These are phyloP conservation scores for Neurospora cerealis DNA, from an alignment of 495 filamentous ascomycete species.

Conservation along the genomic window DNA sequence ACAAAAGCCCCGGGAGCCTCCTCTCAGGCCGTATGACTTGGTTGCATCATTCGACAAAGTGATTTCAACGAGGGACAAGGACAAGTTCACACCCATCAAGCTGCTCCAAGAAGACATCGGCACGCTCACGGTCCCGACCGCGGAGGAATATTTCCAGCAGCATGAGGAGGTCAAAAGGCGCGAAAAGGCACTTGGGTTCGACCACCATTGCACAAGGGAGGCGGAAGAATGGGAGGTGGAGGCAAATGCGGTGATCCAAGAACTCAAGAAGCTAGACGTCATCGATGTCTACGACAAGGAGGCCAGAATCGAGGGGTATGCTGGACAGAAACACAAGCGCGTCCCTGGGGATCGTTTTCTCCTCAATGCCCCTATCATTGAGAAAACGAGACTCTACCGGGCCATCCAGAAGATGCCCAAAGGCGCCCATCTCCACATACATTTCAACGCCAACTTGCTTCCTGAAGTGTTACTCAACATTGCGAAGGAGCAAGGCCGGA, in stretches of 20 bases:
- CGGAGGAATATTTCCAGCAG: neutral
- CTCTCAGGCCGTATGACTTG: neutral
- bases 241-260: slow-evolving; percentile 27
- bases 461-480: slow-evolving; percentile 38
- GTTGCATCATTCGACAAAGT: neutral
- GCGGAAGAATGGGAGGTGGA: slow-evolving; percentile 9
- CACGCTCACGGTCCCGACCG: neutral
- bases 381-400: slow-evolving; percentile 32
- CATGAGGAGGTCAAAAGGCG: neutral
- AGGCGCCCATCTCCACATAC: slow-evolving; percentile 45
- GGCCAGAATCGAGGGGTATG: slow-evolving; percentile 11
- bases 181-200: slow-evolving; percentile 16
- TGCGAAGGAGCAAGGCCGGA: slow-evolving; percentile 37
- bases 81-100: neutral
- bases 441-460: slow-evolving; percentile 46
- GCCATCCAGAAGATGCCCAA: slow-evolving; percentile 39
- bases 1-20: neutral
- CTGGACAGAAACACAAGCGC: slow-evolving; percentile 21
- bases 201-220: slow-evolving; percentile 7
- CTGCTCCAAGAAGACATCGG: neutral
- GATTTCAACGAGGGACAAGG: neutral
- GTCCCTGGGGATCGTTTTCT: slow-evolving; percentile 38
- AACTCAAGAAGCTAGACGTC: slow-evolving; percentile 23
- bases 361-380: slow-evolving; percentile 36
- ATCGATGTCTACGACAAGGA: slow-evolving; percentile 13